Base-by-base conservation (phyloP, 768 basidiomycete species). In the Austroboletus festivus region DNA sequence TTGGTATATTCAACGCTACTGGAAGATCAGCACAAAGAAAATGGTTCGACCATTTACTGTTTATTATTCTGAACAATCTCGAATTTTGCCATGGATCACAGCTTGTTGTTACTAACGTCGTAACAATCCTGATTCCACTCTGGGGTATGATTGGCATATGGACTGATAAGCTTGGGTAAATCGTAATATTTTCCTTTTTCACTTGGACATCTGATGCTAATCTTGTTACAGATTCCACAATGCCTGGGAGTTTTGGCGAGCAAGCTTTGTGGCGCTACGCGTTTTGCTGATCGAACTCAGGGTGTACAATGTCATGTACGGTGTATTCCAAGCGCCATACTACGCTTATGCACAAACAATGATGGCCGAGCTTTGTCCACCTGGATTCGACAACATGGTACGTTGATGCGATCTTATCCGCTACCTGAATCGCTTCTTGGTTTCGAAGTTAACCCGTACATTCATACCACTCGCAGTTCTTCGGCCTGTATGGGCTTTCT, bases 61-160 rank as follows among this genome's bases (percentile, higher is more conserved):
- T 9, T 15, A 1, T 34, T 18, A 4, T 5, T 13, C 38, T 30
- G 15, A 28, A 12, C 31, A 4, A 38, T 42, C 19, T 31, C 50
- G 23, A 48, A n/a, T 20, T 5, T 18, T 5, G 1, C 34, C 1
- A 33, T n/a, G n/a, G n/a, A 12, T 28, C 7, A 28, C 35, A 90
- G 86, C 90, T 91, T 57, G 69, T 83, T 13, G 77, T 87, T 0
- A 90, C 87, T 3, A 90, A 88, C 53, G 76, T 88, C 0, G 79
- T 85, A 5, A 86, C 86, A 3, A 77, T 90, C 21, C 35, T 90
- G 38, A 89, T 92, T 44, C 88, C 89, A 1, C 71, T 90, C 6
- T 92, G 89, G 89, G 86, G 88, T 13, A 86, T 88, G 86, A 73
- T 90, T 37, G 89, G 90, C 2, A 81, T 92, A 41, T 89, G 89